phyloP scores from a whole-genome alignment of 805 yeast genomes.

The Starmera caribaea region DNA sequence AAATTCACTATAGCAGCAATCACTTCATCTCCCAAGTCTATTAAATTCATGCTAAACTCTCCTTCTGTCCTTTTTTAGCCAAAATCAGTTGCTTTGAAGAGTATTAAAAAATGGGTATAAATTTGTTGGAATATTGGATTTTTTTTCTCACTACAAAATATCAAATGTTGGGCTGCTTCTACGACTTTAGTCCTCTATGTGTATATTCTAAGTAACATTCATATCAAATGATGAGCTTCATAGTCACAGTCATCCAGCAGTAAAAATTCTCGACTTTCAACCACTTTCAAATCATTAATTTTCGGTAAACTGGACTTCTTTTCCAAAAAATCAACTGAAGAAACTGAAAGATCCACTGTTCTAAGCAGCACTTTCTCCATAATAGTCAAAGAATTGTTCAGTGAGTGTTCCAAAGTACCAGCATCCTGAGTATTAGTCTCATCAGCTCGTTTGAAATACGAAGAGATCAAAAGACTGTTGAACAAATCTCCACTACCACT shows the following conservation, averaged over 20 bases:
- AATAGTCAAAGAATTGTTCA: constrained; percentile 29
- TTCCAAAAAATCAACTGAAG: constrained; percentile 6
- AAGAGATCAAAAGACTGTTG: constrained; percentile 49
- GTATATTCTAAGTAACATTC: background rate
- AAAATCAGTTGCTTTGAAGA: background rate
- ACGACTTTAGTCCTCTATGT: too few species aligned
- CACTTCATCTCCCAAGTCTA: background rate
- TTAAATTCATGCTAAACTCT: background rate
- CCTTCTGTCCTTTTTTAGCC: background rate
- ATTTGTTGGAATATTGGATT: too few species aligned
- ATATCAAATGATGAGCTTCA: background rate
- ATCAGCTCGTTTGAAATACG: constrained; percentile 24
- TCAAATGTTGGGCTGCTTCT: background rate
- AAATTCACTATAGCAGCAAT: constrained; percentile 11
- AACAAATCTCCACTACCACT: constrained; percentile 74
- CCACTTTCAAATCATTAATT: constrained; percentile 34
- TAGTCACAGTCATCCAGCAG: constrained; percentile 4
- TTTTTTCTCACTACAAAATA: background rate
- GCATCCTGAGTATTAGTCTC: constrained; percentile 2
- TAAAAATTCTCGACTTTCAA: constrained; percentile 31
- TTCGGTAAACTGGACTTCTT: constrained; percentile 7
- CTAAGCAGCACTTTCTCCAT: constrained; percentile 32
- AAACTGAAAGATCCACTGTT: constrained; percentile 23
- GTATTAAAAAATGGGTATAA: background rate
- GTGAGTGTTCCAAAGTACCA: constrained; percentile 20